Conservation (phyloP, 2,329 filamentous ascomycete genomes). For the Sclerotinia sclerotiorum region DNA sequence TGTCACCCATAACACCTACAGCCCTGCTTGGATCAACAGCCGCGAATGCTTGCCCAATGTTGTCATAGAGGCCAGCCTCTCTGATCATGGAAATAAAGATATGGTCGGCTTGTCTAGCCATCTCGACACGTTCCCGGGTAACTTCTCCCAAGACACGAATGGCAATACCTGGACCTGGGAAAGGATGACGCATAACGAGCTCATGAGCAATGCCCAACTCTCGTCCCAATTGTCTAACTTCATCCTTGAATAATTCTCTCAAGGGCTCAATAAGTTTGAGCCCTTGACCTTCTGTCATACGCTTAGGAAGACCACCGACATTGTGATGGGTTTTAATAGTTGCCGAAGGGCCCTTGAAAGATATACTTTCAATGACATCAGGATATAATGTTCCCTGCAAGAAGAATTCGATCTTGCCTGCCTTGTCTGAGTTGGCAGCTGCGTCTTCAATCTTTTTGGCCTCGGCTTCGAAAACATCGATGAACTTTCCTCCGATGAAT, state of each 20-base stretch:
- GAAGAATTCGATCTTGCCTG: conserved; percentile 81
- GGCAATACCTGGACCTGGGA: conserved; percentile 70
- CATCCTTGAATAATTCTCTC: conserved; percentile 79
- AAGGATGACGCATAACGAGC: conserved; percentile 77
- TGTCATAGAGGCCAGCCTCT: conserved; percentile 68
- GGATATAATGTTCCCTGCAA: conserved; percentile 78
- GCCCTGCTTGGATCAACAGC: conserved; percentile 65
- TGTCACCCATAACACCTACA: conserved; percentile 68
- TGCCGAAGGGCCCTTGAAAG: conserved; percentile 68
- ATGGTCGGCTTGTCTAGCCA: conserved; percentile 72
- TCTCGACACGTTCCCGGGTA: conserved; percentile 74
- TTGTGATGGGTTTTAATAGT: conserved; percentile 75
- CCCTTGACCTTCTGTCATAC: conserved; percentile 51
- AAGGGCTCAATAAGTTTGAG: conserved; percentile 77
- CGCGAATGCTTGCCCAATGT: conserved; percentile 70
- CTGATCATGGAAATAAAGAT: conserved; percentile 78
- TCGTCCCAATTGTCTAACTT: conserved; percentile 69
- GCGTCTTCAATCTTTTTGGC: conserved; percentile 72
- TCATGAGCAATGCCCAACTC: conserved; percentile 69
- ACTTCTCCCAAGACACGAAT: conserved; percentile 79
- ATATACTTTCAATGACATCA: conserved; percentile 59
- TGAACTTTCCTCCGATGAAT: conserved; percentile 78
- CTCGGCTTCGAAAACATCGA: conserved; percentile 80
- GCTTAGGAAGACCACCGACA: conserved; percentile 65
- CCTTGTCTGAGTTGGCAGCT: conserved; percentile 63